Percentiles rank a stretch among this genome's conserved stretches.
Evolutionary conservation across 23 red algal genomes (phyloP).

Genomic region (Gracilaria caudata): DNA sequence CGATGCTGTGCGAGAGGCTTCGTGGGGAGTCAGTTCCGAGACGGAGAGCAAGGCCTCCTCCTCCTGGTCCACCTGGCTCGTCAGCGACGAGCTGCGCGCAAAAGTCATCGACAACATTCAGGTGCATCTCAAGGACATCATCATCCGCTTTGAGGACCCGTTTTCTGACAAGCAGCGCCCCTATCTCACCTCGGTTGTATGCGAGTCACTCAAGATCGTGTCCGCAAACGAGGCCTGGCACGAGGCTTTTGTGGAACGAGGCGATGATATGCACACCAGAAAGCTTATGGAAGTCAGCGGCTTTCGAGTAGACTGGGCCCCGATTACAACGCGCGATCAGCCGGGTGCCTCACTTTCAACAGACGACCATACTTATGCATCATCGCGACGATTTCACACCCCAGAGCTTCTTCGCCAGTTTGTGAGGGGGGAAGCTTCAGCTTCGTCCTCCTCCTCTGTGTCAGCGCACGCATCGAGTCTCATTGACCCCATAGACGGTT

Average conservation of each 20-base stretch:
- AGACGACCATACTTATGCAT: background rate
- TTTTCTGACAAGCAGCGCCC: slow-evolving; percentile 50
- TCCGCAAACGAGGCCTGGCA: slow-evolving; percentile 74
- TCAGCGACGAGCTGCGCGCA: slow-evolving; percentile 71
- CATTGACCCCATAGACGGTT: slow-evolving; percentile 38
- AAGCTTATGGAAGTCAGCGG: slow-evolving; percentile 71
- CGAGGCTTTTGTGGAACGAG: slow-evolving; percentile 68
- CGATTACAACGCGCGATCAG: slow-evolving; percentile 11
- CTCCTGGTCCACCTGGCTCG: slow-evolving; percentile 41
- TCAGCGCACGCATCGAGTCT: background rate
- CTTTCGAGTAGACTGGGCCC: slow-evolving; percentile 62
- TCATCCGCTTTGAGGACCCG: slow-evolving; percentile 81
- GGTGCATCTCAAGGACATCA: slow-evolving; percentile 75
- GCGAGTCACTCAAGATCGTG: slow-evolving; percentile 59
- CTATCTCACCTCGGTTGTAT: slow-evolving; percentile 40
- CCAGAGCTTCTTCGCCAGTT: slow-evolving; percentile 52
- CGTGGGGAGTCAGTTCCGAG: slow-evolving; percentile 50
- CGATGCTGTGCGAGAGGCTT: slow-evolving; percentile 79
- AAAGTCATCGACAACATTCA: slow-evolving; percentile 91
- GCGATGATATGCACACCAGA: slow-evolving; percentile 22
- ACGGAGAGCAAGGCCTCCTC: slow-evolving; percentile 8
- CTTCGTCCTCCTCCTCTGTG: background rate
- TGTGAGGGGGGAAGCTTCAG: background rate
- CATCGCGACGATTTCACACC: slow-evolving; percentile 26
- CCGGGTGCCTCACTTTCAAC: slow-evolving; percentile 41